Evolutionary conservation across 768 basidiomycete species (phyloP).

Genomic region (Tylopilus felleus): DNA sequence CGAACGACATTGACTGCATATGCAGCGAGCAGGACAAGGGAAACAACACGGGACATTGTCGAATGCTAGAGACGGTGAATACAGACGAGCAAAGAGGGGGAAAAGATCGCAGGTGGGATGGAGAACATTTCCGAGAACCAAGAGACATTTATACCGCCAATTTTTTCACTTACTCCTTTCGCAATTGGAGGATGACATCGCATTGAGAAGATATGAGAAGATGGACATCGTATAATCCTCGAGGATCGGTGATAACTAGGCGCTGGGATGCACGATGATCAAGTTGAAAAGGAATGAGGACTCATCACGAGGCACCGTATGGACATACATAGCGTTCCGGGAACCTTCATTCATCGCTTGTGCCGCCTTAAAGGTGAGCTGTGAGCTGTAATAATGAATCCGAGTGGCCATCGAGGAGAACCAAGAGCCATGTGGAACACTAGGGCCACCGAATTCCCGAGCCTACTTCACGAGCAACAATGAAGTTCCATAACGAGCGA

Average conservation of each 20-base stretch:
- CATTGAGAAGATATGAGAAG: neutral
- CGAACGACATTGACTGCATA: neutral
- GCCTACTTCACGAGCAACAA: neutral
- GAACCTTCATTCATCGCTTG: neutral
- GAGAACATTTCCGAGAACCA: neutral
- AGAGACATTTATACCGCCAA: constrained; percentile 13
- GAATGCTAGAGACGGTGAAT: neutral
- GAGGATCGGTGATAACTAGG: constrained; percentile 1
- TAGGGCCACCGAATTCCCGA: neutral
- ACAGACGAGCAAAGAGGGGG: neutral
- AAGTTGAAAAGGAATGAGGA: neutral
- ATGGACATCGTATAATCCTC: neutral
- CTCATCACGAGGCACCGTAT: neutral
- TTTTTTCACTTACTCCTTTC: neutral
- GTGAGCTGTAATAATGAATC: too few species aligned
- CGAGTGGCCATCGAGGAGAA: neutral
- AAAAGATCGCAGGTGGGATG: neutral
- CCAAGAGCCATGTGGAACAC: neutral
- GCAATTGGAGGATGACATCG: neutral
- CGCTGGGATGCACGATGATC: neutral
- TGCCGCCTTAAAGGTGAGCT: neutral
- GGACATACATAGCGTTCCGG: neutral
- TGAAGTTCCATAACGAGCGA: neutral
- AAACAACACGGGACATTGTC: constrained; percentile 1
- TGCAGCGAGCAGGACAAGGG: constrained; percentile 1